phyloP scores from a whole-genome alignment of 1,139 yeast genomes.

The Eremothecium coryli region DNA sequence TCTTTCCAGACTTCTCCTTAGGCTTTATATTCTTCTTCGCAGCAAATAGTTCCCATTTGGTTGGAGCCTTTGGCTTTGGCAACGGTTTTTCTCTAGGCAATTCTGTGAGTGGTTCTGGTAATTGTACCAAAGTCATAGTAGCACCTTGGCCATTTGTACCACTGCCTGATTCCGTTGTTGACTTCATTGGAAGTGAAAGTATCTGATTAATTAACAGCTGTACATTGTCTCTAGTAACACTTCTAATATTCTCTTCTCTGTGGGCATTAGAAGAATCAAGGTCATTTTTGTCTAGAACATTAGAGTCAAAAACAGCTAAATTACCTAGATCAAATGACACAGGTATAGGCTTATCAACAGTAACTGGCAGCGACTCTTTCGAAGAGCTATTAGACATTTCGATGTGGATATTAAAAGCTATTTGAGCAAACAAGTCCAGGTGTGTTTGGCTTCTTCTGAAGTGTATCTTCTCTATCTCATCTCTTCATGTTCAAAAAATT shows the following conservation, averaged over 20 bases:
- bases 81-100: slow-evolving; percentile 93
- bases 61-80: slow-evolving; percentile 84
- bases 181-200: slow-evolving; percentile 76
- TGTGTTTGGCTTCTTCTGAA: too few relatives aligned
- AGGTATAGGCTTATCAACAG: slow-evolving; percentile 83
- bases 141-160: slow-evolving; percentile 54
- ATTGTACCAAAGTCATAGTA: slow-evolving; percentile 68
- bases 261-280: slow-evolving; percentile 41
- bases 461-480: too few relatives aligned
- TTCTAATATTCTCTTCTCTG: slow-evolving; percentile 56
- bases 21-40: slow-evolving; percentile 88
- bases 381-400: not conserved
- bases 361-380: slow-evolving; percentile 44
- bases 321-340: slow-evolving; percentile 81
- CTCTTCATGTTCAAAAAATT: not conserved
- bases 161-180: slow-evolving; percentile 61
- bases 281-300: slow-evolving; percentile 61
- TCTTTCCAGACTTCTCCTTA: slow-evolving; percentile 82
- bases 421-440: too few relatives aligned
- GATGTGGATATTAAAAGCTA: not conserved
- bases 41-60: slow-evolving; percentile 97
- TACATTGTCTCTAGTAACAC: slow-evolving; percentile 82
- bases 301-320: slow-evolving; percentile 75
- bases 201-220: slow-evolving; percentile 87
- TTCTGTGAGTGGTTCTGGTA: slow-evolving; percentile 75